Base-by-base conservation (phyloP, 2,329 filamentous ascomycete species). In the Trichoderma pleuroti region DNA sequence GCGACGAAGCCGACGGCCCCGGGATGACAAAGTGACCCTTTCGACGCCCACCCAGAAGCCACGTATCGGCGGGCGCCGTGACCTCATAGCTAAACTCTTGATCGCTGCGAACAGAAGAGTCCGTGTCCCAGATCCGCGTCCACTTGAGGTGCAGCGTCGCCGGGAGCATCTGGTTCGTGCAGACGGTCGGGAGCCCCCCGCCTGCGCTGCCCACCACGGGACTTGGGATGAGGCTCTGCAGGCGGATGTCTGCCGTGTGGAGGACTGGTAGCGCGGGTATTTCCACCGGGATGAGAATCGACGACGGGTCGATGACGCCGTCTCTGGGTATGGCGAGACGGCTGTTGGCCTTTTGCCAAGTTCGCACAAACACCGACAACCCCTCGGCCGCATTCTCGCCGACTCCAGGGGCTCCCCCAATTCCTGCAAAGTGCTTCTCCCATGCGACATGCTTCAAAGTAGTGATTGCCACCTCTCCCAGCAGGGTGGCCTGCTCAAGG, bases 211-310 rank as follows among this genome's bases (percentile, higher is more conserved):
- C 75, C 68, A 78, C 74, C 65, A 78, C 74, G 71, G 81, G 18
- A 32, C 76, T 73, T 1, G 77, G 79, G 68, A 77, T 75, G 69
- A 77, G 80, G 76, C 75, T 76, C 71, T 84, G 81, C 2, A 93
- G 80, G 32, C 84, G 83, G 32, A 95, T 86, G 66, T 92, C 89
- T 3, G 92, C 91, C 0, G 92, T 97, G 80, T 97, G 92, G 0
- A 98, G 88, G 24, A 97, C 88, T 61, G 93, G 89, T 2, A 97
- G 86, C 1, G 91, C 90, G 0, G 95, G 95, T 1, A 99, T 89
- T 71, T 97, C 93, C 16, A 99, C 94, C 0, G 94, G 93, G 67
- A 99, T 97, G 34, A 92, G 84, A 75, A 99, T 94, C 14, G 89
- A 90, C 86, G 86, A 72, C 80, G 84, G 74, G 24, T 86, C 82